These are phyloP conservation scores for Ceratocystis eucalypticola DNA, from an alignment of 2,329 filamentous ascomycete species.

Conservation along the genomic window DNA sequence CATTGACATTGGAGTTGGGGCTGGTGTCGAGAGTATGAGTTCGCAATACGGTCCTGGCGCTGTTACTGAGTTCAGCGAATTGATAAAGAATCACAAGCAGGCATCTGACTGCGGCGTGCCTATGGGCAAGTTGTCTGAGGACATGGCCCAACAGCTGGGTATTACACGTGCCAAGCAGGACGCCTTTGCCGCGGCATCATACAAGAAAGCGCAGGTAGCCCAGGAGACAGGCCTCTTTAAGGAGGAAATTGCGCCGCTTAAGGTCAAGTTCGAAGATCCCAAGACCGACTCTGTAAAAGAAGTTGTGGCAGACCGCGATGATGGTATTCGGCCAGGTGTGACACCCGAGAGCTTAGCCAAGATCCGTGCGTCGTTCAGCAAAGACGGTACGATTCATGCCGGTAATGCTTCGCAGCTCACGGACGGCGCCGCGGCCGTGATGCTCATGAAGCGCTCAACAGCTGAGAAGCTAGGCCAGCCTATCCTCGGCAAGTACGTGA, in stretches of 20 bases:
- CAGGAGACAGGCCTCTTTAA: conserved; percentile 84
- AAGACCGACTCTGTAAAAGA: conserved; percentile 78
- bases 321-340: conserved; percentile 73
- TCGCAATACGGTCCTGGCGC: conserved; percentile 79
- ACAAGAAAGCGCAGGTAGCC: conserved; percentile 76
- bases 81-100: conserved; percentile 67
- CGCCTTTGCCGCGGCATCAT: conserved; percentile 83
- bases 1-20: conserved; percentile 90
- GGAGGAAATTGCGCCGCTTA: conserved; percentile 78
- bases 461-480: conserved; percentile 77
- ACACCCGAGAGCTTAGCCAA: conserved; percentile 81
- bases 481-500: conserved; percentile 85
- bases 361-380: conserved; percentile 79
- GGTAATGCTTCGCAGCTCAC: conserved; percentile 94
- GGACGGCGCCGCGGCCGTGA: conserved; percentile 85
- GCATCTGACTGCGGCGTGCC: conserved; percentile 93
- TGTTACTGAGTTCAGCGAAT: conserved; percentile 83
- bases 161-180: conserved; percentile 67
- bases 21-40: conserved; percentile 94
- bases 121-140: conserved; percentile 86
- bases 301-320: conserved; percentile 72
- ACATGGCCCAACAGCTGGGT: conserved; percentile 79
- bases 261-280: conserved; percentile 75
- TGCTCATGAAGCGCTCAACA: conserved; percentile 88
- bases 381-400: conserved; percentile 86